Base-by-base conservation (phyloP, 2,329 filamentous ascomycete genomes). In the Lachnellula suecica region DNA sequence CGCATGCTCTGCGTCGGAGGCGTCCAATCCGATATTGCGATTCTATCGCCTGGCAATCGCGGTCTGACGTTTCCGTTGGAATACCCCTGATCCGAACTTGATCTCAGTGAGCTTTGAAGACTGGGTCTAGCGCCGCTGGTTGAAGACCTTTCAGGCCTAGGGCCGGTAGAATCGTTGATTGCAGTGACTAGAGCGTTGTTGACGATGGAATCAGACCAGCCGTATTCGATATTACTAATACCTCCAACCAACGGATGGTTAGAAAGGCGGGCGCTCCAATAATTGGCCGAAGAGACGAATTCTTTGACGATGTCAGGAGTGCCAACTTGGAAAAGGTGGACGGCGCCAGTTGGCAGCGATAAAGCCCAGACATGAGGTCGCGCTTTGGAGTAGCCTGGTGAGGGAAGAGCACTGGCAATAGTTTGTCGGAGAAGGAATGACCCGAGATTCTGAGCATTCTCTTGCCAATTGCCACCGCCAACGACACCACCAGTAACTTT, bases 291-390 rank as follows among this genome's bases (percentile, higher is more conserved):
- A 17, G 84, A 87, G 47, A 97, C 92, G 64, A 97, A 99, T 68
- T 99, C 94, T 62, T 88, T 88, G 62, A 92, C 89, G 63, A 97
- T 96, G 63, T 99, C 94, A 0, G 90, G 84, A 1, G 94, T 99
- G 51, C 94, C 94, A 44, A 94, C 94, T 66, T 97, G 92, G 79
- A 99, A 99, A n/a, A 99, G 79, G 68, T 99, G 94, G 1, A 99
- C 92, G 0, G 93, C 93, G 11, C 94, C 94, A 1, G 87, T 95
- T 0, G 94, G 93, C 42, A 99, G 76, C 57, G 89, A 96, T 47
- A 99, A 75, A 2, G 94, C 93, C 88, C 92, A 99, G 1, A 99
- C 94, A 68, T 97, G 85, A 4, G 92, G 92, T 10, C 94, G 81
- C 24, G 85, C 82, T 65, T 95, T 91, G 29, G 91, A 97, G 71